Evolutionary conservation across 257 asterid species (phyloP).

Genomic region (Jaltomata sinuosa): DNA sequence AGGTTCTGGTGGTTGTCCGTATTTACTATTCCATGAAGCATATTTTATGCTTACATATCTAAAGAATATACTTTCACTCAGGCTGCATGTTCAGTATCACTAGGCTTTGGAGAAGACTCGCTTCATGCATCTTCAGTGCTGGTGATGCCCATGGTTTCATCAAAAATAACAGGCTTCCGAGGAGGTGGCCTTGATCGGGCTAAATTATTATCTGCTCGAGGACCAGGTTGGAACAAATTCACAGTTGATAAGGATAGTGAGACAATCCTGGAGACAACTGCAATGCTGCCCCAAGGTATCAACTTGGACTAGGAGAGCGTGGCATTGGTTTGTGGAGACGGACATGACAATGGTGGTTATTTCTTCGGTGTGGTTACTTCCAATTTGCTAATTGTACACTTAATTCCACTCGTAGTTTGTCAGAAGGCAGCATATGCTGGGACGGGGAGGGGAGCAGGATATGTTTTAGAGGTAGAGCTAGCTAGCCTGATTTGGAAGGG

Average conservation of each 20-base stretch:
- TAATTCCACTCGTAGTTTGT: background rate
- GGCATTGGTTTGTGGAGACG: background rate
- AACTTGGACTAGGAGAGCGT: conserved; percentile 16
- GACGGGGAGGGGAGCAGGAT: background rate
- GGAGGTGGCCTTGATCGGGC: conserved; percentile 44
- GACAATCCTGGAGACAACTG: conserved; percentile 35
- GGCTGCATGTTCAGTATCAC: conserved; percentile 71
- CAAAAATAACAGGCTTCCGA: conserved; percentile 84
- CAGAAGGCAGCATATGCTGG: background rate
- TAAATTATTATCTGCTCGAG: conserved; percentile 44
- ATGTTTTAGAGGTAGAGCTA: background rate
- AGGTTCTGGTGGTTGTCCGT: conserved; percentile 31
- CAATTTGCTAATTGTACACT: background rate
- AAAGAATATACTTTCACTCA: conserved; percentile 22
- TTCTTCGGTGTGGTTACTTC: background rate
- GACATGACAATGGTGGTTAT: background rate
- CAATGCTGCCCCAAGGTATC: conserved; percentile 43
- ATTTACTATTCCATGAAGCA: background rate
- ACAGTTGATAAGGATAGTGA: conserved; percentile 46
- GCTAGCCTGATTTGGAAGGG: background rate
- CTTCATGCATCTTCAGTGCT: conserved; percentile 75
- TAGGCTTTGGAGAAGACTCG: conserved; percentile 76
- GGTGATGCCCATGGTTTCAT: conserved; percentile 95
- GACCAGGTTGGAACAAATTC: conserved; percentile 61
- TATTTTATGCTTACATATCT: background rate